Base-by-base conservation (phyloP, 495 filamentous ascomycete genomes). In the Aspergillus panamensis region DNA sequence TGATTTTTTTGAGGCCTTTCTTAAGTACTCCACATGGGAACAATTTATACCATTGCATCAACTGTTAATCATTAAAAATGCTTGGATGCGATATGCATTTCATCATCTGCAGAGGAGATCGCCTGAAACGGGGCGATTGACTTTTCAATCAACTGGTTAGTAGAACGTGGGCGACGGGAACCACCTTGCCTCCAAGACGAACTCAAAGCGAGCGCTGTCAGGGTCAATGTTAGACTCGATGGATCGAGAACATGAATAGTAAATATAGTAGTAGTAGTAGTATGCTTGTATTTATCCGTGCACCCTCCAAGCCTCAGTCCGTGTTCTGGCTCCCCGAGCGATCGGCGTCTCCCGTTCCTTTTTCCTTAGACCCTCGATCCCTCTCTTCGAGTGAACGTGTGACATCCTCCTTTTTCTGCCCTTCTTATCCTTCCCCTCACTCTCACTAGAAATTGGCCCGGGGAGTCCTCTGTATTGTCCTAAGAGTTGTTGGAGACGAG, bases 371-470 rank as follows among this genome's bases (percentile, higher is more conserved):
- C 35, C 14, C 35, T 39, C 35, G 35, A 39, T 39, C 10, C 33
- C 14, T 12, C 35, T 39, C 35, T n/a, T n/a, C 10, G 6, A 3
- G 10, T 39, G 14, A 39, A 5, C 25, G 10, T 39, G 35, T 39
- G 35, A 39, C 14, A 10, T n/a, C 10, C 6, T 39, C 35, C 10
- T 37, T 14, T 30, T 48, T n/a, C 42, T 31, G 8, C 19, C 10
- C 16, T 31, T 25, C 31, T 29, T 20, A 42, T 48, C 48, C 29
- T 56, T 49, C 64, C 65, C 60, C 61, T 61, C 65, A 60, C 57
- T 62, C 53, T 51, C 33, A 57, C 25, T 25, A 5, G 25, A 6
- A 44, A 25, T 49, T 30, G 17, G 12, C 51, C 47, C 55, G 47
- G 55, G 55, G 50, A 48, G 40, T 49, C 33, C 53, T 49, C 53